These are phyloP conservation scores for Royoungia palumana DNA, from an alignment of 768 basidiomycete species.

Conservation along the genomic window DNA sequence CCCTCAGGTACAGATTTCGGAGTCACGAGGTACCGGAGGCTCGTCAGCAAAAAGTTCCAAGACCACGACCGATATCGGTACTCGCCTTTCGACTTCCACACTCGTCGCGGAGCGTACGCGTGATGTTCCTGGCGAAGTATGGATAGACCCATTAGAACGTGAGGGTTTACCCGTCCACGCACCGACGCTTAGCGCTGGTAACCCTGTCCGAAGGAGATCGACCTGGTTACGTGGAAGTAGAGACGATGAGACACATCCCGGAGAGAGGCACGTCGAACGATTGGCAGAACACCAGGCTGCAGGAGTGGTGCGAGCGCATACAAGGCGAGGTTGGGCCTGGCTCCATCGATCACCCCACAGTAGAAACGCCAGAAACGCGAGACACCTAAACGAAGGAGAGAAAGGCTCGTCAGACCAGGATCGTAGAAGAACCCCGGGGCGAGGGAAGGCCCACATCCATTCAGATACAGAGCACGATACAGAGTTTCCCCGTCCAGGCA, in stretches of 20 bases:
- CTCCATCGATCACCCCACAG: conserved; percentile 9
- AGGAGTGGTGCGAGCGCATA: conserved; percentile 45
- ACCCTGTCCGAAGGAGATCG: conserved; percentile 14
- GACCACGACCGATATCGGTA: background rate
- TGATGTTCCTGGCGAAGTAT: conserved; percentile 48
- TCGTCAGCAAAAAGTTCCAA: conserved; percentile 12
- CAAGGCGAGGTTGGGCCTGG: conserved; percentile 28
- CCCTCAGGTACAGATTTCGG: conserved; percentile 4
- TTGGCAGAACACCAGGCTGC: conserved; percentile 36
- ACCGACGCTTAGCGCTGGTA: conserved; percentile 19
- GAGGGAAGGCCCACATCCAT: conserved; percentile 13
- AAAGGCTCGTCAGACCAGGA: background rate
- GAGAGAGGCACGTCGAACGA: conserved; percentile 25
- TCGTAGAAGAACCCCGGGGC: background rate
- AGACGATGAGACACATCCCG: conserved; percentile 2
- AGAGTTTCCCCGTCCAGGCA: conserved; percentile 6
- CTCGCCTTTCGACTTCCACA: conserved; percentile 9
- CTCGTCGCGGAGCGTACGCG: conserved; percentile 29
- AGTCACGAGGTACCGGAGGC: conserved; percentile 3
- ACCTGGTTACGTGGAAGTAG: conserved; percentile 12
- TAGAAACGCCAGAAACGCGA: background rate
- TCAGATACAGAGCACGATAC: conserved; percentile 12
- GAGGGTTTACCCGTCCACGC: conserved; percentile 54
- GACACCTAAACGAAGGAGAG: background rate
- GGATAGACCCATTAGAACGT: conserved; percentile 60